phyloP scores from a whole-genome alignment of 1,284 basidiomycete species.

The Sphaerobolus stellatus region DNA sequence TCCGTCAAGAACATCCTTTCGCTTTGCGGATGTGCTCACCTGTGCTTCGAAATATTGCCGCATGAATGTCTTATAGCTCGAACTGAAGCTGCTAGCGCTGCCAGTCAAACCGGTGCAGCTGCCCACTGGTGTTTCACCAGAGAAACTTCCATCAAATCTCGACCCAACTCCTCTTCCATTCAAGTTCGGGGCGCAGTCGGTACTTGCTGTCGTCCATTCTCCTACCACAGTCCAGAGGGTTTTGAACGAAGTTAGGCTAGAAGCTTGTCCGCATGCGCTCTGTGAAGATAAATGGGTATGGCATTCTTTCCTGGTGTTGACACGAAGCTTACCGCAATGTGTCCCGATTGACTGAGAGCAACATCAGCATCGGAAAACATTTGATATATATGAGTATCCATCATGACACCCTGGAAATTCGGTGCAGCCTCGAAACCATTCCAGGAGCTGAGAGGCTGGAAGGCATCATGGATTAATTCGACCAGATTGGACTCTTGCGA shows the following conservation, averaged over 20 bases:
- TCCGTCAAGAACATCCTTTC: neutral
- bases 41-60: constrained; percentile 87
- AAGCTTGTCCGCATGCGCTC: constrained; percentile 56
- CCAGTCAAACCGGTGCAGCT: constrained; percentile 77
- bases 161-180: constrained; percentile 59
- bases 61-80: constrained; percentile 81
- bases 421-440: constrained; percentile 63
- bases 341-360: constrained; percentile 51
- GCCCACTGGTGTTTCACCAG: constrained; percentile 67
- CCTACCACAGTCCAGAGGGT: constrained; percentile 75
- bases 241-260: constrained; percentile 51
- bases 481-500: constrained; percentile 59
- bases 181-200: constrained; percentile 79
- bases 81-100: constrained; percentile 66
- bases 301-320: too few relatives aligned
- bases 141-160: constrained; percentile 76
- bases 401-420: constrained; percentile 63
- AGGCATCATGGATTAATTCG: constrained; percentile 81
- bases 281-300: constrained; percentile 10
- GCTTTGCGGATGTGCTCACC: constrained; percentile 26
- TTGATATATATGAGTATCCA: constrained; percentile 85
- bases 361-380: constrained; percentile 69
- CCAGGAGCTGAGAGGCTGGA: constrained; percentile 79
- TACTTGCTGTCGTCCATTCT: constrained; percentile 82
- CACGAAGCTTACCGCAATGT: constrained; percentile 49